Evolutionary conservation across 768 basidiomycete species (phyloP).

Genomic region (Collybia sp.): DNA sequence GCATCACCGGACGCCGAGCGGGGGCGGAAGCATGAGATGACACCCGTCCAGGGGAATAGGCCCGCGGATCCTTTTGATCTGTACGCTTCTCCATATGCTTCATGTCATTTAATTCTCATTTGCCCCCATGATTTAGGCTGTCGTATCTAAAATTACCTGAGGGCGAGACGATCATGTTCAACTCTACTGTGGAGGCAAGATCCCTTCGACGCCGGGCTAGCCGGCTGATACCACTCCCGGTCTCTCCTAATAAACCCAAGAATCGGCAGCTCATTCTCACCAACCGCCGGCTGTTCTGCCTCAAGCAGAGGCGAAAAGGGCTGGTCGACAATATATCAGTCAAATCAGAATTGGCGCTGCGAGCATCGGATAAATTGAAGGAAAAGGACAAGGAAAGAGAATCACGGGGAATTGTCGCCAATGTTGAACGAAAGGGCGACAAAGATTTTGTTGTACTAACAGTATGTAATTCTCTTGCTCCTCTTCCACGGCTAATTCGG

Average conservation of each 20-base stretch:
- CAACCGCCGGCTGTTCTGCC: slow-evolving; percentile 48
- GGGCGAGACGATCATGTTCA: slow-evolving; percentile 45
- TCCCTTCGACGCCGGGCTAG: slow-evolving; percentile 54
- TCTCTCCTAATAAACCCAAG: slow-evolving; percentile 45
- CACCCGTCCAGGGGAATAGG: slow-evolving; percentile 50
- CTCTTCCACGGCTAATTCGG: neutral
- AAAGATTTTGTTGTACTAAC: slow-evolving; percentile 59
- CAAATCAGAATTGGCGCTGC: slow-evolving; percentile 49
- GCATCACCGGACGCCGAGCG: slow-evolving; percentile 27
- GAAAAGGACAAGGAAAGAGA: slow-evolving; percentile 45
- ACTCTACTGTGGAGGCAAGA: slow-evolving; percentile 49
- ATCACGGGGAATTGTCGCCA: slow-evolving; percentile 34
- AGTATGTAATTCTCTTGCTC: slow-evolving; percentile 27
- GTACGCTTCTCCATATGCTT: slow-evolving; percentile 26
- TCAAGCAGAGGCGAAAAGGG: slow-evolving; percentile 40
- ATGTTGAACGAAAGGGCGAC: slow-evolving; percentile 49
- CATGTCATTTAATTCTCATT: neutral
- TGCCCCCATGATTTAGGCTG: slow-evolving; percentile 14
- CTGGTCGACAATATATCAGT: slow-evolving; percentile 29
- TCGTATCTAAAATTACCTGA: slow-evolving; percentile 31
- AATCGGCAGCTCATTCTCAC: slow-evolving; percentile 54
- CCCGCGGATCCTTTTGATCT: slow-evolving; percentile 32
- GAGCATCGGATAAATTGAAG: slow-evolving; percentile 25
- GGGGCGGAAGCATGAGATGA: slow-evolving; percentile 48
- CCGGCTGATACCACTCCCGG: slow-evolving; percentile 44